Percentiles rank a stretch among this genome's conserved stretches.
Evolutionary conservation across 2,329 filamentous ascomycete genomes (phyloP).

Genomic region (Aspergillus pseudoviridinutans): DNA sequence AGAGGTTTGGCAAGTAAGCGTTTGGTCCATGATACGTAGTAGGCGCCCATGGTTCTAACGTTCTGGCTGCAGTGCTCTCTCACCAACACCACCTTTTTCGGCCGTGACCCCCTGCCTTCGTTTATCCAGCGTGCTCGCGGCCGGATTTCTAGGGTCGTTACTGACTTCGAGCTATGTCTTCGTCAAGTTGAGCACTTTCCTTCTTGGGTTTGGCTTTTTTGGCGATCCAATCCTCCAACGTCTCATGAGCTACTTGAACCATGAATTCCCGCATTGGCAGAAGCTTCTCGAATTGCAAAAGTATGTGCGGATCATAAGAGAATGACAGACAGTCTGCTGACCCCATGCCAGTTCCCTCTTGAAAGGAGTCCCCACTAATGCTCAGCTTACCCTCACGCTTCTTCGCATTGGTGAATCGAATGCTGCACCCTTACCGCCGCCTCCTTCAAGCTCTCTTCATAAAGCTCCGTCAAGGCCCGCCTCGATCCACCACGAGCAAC

Average conservation of each 20-base stretch:
- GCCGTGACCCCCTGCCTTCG: constrained; percentile 50
- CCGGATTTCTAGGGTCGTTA: constrained; percentile 51
- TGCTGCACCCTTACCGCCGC: constrained; percentile 69
- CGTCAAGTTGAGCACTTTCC: constrained; percentile 63
- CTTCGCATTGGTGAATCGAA: constrained; percentile 78
- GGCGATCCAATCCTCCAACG: constrained; percentile 68
- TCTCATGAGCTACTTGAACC: constrained; percentile 49
- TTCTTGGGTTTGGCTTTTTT: constrained; percentile 72
- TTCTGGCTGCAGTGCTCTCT: constrained; percentile 48
- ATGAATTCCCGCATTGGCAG: constrained; percentile 65
- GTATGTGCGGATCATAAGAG: constrained; percentile 11
- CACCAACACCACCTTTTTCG: constrained; percentile 62
- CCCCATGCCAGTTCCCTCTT: constrained; percentile 56
- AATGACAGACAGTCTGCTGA: constrained; percentile 11
- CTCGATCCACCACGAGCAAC: constrained; percentile 51
- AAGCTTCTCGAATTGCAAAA: constrained; percentile 70
- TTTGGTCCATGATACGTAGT: neutral
- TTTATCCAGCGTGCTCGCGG: constrained; percentile 52
- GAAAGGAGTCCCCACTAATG: constrained; percentile 80
- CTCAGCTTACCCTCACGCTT: constrained; percentile 75
- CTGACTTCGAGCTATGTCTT: constrained; percentile 58
- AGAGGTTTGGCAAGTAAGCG: constrained; percentile 57
- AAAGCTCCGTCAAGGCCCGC: constrained; percentile 50
- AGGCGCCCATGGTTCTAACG: neutral
- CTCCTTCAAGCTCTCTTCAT: constrained; percentile 40